Evolutionary conservation across 108 stramenopile species (phyloP).

Genomic region (Cyclotella atomus): DNA sequence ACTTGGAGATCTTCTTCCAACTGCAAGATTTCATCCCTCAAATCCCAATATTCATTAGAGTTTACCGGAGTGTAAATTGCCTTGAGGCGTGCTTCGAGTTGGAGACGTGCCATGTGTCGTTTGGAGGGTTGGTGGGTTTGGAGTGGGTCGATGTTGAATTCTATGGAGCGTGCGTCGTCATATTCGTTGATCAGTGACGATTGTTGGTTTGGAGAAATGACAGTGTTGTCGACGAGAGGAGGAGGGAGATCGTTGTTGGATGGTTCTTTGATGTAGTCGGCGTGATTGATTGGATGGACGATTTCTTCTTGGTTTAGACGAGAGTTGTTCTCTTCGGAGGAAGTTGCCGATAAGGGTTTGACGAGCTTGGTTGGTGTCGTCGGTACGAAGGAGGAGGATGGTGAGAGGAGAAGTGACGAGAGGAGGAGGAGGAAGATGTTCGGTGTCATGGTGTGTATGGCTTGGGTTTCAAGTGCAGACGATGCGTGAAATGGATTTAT

Average conservation of each 20-base stretch:
- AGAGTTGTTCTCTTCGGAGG: neutral
- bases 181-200: neutral
- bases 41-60: slow-evolving; percentile 42
- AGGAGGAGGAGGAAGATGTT: neutral
- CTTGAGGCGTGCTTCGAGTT: slow-evolving; percentile 18
- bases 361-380: neutral
- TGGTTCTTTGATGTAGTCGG: neutral
- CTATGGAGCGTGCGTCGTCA: slow-evolving; percentile 29
- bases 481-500: no score
- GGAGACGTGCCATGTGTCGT: slow-evolving; percentile 23
- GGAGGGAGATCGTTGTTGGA: neutral
- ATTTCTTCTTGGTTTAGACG: neutral
- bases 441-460: no score
- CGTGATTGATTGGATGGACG: neutral
- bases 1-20: slow-evolving; percentile 18
- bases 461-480: no score
- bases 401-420: neutral
- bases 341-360: neutral
- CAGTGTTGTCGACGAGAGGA: neutral
- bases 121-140: slow-evolving; percentile 12
- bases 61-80: slow-evolving; percentile 33
- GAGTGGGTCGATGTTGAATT: slow-evolving; percentile 45
- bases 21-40: slow-evolving; percentile 36
- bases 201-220: neutral
- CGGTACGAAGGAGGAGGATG: neutral